A percentile compares a stretch with the other conserved stretches of the same genome.
Conservation (phyloP, 345 rosid species). For the Viola odorata region DNA sequence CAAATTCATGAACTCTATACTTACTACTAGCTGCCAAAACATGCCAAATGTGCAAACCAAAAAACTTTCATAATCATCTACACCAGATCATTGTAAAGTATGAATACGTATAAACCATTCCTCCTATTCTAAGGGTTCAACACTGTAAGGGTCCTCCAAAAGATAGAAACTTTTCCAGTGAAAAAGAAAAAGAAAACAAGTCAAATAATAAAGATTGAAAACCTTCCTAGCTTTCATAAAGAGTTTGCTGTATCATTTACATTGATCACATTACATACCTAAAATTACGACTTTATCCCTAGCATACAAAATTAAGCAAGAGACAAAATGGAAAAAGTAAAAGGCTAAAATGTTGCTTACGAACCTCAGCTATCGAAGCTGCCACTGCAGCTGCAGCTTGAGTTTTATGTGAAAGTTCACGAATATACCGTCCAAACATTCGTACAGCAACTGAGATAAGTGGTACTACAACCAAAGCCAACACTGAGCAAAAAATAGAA, state of each 20-base stretch:
- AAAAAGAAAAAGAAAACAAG: background rate
- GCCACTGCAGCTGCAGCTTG: constrained; percentile 98
- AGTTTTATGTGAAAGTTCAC: constrained; percentile 85
- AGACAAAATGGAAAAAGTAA: background rate
- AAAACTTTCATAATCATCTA: too few species aligned
- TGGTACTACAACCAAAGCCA: constrained; percentile 83
- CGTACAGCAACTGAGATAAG: constrained; percentile 63
- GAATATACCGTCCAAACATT: constrained; percentile 69
- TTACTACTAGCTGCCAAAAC: too few species aligned
- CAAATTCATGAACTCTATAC: too few species aligned
- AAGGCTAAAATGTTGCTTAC: background rate
- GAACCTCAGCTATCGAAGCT: constrained; percentile 94
- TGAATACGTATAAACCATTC: too few species aligned
- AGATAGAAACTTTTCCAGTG: background rate
- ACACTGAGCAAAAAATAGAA: constrained; percentile 40
- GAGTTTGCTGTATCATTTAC: background rate
- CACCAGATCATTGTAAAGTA: too few species aligned
- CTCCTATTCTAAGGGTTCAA: too few species aligned
- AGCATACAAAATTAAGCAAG: too few species aligned
- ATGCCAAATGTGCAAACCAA: too few species aligned
- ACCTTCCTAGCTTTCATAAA: background rate
- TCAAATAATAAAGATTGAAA: background rate
- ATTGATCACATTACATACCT: background rate
- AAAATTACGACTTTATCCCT: background rate
- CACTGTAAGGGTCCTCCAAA: too few species aligned